These are phyloP conservation scores for Aspergillus avenaceus DNA, from an alignment of 495 filamentous ascomycete species.

Conservation along the genomic window DNA sequence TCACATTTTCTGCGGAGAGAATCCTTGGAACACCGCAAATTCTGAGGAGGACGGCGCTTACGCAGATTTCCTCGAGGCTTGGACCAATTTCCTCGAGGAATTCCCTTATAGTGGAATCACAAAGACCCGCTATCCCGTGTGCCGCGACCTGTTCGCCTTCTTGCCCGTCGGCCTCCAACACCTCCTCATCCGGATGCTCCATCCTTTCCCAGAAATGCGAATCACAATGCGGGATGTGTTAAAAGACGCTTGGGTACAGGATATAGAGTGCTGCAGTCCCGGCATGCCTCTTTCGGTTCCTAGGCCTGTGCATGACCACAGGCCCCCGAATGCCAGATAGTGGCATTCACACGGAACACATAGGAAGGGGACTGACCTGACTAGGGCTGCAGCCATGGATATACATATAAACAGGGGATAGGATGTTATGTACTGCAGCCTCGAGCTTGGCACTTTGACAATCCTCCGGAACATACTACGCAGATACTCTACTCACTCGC, in stretches of 20 bases:
- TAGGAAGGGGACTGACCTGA: too few species aligned
- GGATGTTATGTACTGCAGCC: background rate
- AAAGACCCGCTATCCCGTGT: constrained; percentile 52
- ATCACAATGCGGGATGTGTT: constrained; percentile 59
- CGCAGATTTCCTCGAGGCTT: constrained; percentile 46
- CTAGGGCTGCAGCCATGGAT: background rate
- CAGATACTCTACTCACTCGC: too few species aligned
- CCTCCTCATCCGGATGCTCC: constrained; percentile 70
- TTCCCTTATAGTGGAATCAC: constrained; percentile 44
- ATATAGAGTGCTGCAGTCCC: constrained; percentile 62
- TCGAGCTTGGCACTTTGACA: background rate
- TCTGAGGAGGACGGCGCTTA: background rate
- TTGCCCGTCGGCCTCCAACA: constrained; percentile 52
- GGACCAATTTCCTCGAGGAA: constrained; percentile 55
- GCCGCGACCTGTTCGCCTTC: constrained; percentile 36
- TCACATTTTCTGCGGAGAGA: constrained; percentile 49
- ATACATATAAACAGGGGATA: too few species aligned
- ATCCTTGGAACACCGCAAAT: background rate
- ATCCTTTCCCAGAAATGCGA: constrained; percentile 64
- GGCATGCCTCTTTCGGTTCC: background rate
- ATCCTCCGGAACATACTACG: too few species aligned
- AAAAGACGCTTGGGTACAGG: constrained; percentile 59
- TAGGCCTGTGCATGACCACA: background rate
- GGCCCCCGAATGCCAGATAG: background rate
- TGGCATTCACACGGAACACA: too few species aligned